Conservation (phyloP, 306 rosid species). For the Rosa lucieae region DNA sequence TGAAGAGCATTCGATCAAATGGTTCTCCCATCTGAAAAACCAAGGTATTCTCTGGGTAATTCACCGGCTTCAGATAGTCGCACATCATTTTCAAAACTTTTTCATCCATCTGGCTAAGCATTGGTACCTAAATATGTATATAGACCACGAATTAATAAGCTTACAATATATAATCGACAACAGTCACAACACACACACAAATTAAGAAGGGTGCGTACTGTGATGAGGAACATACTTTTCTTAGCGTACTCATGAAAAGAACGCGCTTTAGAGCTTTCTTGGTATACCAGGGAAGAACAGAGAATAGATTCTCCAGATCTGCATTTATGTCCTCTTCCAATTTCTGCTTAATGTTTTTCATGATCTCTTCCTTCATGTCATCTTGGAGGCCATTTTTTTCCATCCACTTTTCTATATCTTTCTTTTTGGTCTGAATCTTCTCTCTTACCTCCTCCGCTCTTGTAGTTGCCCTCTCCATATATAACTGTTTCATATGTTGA, state of each 20-base stretch:
- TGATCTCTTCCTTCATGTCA: neutral
- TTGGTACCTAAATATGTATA: neutral
- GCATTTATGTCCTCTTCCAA: neutral
- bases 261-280: neutral
- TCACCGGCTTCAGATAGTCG: neutral
- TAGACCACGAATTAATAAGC: neutral
- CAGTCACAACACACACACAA: neutral
- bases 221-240: neutral
- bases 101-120: neutral
- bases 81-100: neutral
- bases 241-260: neutral
- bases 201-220: neutral
- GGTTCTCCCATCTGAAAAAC: conserved; percentile 16
- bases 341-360: neutral
- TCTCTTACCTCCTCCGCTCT: conserved; percentile 1
- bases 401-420: neutral
- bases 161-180: neutral
- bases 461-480: neutral
- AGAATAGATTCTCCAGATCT: neutral
- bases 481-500: neutral
- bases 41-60: neutral
- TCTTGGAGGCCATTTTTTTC: neutral
- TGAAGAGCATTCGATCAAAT: conserved; percentile 6
- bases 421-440: neutral
- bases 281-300: neutral